Evolutionary conservation across 345 rosid species (phyloP), one percentile per base, ranked within the genome.

Genomic region (Noccaea bulbosa): DNA sequence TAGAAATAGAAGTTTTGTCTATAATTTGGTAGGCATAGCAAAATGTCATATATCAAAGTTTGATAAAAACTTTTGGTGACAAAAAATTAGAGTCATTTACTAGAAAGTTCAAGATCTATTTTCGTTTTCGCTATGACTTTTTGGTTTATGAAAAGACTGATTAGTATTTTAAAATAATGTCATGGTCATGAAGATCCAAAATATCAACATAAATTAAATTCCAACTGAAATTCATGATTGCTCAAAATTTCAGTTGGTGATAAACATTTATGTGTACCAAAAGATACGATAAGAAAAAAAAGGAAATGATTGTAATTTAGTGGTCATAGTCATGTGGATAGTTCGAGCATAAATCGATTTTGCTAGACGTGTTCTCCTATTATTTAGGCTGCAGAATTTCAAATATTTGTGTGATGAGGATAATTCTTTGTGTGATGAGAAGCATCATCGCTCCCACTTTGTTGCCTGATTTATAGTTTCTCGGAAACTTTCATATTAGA

Each of bases 181-280:
- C 62, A 6, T 62, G 43, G 53, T 71, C 62, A 62, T n/a, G 39
- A 4, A 62, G 20, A 64, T 64, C 27, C 44, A 62, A 52, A 60
- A 52, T 39, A 49, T 70, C 67, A 14, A 12, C 50, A 48, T n/a
- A 16, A 70, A 44, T 52, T 17, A 51, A 33, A 41, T 34, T 32
- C 45, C 55, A 71, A 35, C 17, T 53, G 9, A 33, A 43, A 43
- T 20, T n/a, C n/a, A n/a, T n/a, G n/a, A n/a, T n/a, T n/a, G 22
- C 22, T 20, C 22, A 20, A 20, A 20, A 20, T 20, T 20, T 20
- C 22, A 20, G 40, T 12, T 60, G 41, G 34, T 47, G 17, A 34
- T 35, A 49, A 38, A 39, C 5, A 6, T 24, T 15, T 9, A 45
- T n/a, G 72, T 15, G 50, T 16, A 40, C 11, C 11, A 11, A 70